Base-by-base conservation (phyloP, 2,329 filamentous ascomycete genomes). In the Leptodontidium sp. region DNA sequence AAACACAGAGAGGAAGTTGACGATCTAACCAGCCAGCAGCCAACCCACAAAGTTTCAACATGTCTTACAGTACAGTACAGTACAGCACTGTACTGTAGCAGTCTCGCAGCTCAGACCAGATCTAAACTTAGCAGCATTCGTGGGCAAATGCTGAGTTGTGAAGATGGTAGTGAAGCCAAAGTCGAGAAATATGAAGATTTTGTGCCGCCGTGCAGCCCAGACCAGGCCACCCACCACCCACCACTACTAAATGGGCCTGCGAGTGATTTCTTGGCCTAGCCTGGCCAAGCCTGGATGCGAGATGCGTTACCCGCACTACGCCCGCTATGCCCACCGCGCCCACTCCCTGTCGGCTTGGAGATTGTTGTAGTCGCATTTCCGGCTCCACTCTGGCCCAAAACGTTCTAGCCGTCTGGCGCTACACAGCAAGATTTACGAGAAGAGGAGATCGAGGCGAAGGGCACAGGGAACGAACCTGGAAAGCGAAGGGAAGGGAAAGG, bases 81-180 rank as follows among this genome's bases (percentile, higher is more conserved):
- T 21, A 24, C 50, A 53, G 50, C 26, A 8, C 29, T 14, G 49
- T 21, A 29, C 50, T 55, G 52, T 29, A 35, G 29, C 29, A 32
- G 29, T 6, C 29, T 32, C 29, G 29, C 6, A 32, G 29, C 52
- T 35, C 52, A 55, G 52, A 55, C 58, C 64, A 66, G 47, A 53
- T 65, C 64, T 65, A 65, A 65, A 59, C 55, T 59, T 65, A 65
- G 64, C 47, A 65, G 45, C 45, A 47, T 47, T 47, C 55, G 55
- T 24, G 17, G 55, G 21, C 32, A 40, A 17, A 40, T 40, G 17
- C 17, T 26, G 29, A 55, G 52, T 32, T 32, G 29, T 32, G 29
- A 32, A 32, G 29, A 32, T 35, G 32, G n/a, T 2, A 32, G 26
- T 15, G 14, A 15, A 47, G 43, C 38, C 9, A 47, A 47, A 47